Conservation (phyloP, 352 stramenopile species). For the Globisporangium radiosum region DNA sequence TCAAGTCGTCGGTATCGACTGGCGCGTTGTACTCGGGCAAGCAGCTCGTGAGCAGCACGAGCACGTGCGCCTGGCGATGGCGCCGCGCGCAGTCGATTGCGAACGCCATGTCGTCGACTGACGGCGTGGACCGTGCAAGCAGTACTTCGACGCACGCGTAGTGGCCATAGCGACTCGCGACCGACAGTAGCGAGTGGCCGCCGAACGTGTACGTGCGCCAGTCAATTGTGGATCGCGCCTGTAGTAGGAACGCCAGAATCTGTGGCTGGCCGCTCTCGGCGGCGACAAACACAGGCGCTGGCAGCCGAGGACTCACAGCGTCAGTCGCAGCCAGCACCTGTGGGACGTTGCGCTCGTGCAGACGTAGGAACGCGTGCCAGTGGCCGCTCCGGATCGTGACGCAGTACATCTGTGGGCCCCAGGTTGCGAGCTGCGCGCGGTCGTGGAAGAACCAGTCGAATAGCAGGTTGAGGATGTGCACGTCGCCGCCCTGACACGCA, state of each 20-base stretch:
- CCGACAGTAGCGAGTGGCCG: conserved; percentile 51
- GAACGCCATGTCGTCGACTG: conserved; percentile 29
- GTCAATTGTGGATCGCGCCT: conserved; percentile 11
- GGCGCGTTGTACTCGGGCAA: conserved; percentile 40
- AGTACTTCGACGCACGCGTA: conserved; percentile 65
- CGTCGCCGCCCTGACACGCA: conserved; percentile 44
- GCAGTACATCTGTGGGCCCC: conserved; percentile 62
- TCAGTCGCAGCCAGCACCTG: background rate
- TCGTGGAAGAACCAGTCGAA: conserved; percentile 54
- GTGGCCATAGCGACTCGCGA: conserved; percentile 57
- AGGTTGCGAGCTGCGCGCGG: conserved; percentile 33
- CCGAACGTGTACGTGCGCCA: conserved; percentile 50
- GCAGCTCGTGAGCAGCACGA: conserved; percentile 66
- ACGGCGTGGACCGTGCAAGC: conserved; percentile 25
- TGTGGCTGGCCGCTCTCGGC: conserved; percentile 42
- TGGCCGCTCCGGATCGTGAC: conserved; percentile 52
- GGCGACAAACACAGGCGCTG: conserved; percentile 49
- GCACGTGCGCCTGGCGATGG: conserved; percentile 54
- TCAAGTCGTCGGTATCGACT: conserved; percentile 14
- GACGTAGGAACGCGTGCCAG: conserved; percentile 51
- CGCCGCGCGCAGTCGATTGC: conserved; percentile 42
- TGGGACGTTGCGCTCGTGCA: conserved; percentile 37
- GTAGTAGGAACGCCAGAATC: conserved; percentile 43
- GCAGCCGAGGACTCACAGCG: conserved; percentile 15
- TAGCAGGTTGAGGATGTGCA: conserved; percentile 44